Base-by-base conservation (phyloP, 306 rosid species). In the Cucumis melo region DNA sequence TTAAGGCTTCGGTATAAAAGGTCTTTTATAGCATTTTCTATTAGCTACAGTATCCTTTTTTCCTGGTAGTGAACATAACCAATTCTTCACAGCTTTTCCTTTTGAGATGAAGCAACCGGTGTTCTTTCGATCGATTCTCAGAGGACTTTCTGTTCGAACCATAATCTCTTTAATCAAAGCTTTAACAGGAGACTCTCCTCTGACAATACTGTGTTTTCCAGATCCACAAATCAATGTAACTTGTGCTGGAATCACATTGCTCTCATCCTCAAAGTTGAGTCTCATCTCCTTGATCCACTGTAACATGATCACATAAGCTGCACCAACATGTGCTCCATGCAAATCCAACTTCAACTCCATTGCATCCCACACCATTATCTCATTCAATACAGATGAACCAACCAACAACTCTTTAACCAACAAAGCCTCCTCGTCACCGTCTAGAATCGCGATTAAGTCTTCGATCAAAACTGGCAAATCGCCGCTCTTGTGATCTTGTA, bases 181-280 rank as follows among this genome's bases (percentile, higher is more conserved):
- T 83, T 89, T 93, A 19, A 91, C 84, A 0, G 88, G 91, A 2
- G 97, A 86, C 32, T 85, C 88, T 23, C 97, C 96, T 82, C 88
- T 85, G 51, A 89, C 85, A 76, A 6, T 89, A 86, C 92, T 93
- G 80, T 93, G 97, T 84, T 86, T 93, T 70, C 97, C 98, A 10
- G 74, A 81, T 58, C 97, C 94, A 36, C 90, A 93, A 73, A 88
- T 87, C 57, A 93, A 73, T 0, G 83, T 85, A 72, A 90, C 80
- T 80, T 90, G 77, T 1, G 83, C 77, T 0, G 92, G 91, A 73
- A 84, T 48, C 36, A 46, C 80, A 67, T 29, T 53, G 12, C 36
- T 74, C 2, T 74, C 87, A 41, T 57, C 65, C 16, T 64, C 75
- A 70, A 90, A 83, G 75, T 87, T 82, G 63, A 19, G 13, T 6